Evolutionary conservation across 2,329 filamentous ascomycete species (phyloP).

Genomic region (Ceratocystis harringtonii): DNA sequence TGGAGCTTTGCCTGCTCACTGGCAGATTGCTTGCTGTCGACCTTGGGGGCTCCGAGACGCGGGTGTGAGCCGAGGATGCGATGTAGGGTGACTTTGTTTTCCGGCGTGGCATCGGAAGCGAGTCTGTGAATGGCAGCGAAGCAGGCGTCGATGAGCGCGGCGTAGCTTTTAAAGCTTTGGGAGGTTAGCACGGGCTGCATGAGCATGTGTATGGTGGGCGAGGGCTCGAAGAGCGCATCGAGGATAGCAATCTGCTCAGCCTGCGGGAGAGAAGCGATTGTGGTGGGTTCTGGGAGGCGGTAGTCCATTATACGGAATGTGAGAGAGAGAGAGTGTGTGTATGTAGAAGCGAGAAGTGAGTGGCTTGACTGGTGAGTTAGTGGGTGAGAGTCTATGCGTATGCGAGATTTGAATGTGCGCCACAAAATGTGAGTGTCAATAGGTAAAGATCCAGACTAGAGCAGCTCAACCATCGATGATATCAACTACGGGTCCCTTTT

Average conservation of each 20-base stretch:
- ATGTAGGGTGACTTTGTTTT: conserved; percentile 39
- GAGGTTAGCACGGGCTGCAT: conserved; percentile 50
- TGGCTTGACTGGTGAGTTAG: not conserved
- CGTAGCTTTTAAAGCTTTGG: conserved; percentile 48
- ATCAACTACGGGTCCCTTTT: too few species aligned
- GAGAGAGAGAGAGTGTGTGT: not conserved
- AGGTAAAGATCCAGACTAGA: not conserved
- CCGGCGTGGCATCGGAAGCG: conserved; percentile 38
- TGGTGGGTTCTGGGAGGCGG: conserved; percentile 26
- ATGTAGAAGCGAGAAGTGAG: not conserved
- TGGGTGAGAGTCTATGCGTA: not conserved
- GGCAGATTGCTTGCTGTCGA: conserved; percentile 68
- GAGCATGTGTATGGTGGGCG: conserved; percentile 55
- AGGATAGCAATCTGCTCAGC: conserved; percentile 43
- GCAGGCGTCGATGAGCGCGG: conserved; percentile 51
- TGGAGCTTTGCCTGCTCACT: conserved; percentile 69
- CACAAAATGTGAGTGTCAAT: not conserved
- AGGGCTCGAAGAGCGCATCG: conserved; percentile 76
- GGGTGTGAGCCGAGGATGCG: conserved; percentile 69
- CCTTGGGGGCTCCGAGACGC: conserved; percentile 63
- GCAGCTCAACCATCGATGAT: too few species aligned
- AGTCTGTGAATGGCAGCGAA: conserved; percentile 37
- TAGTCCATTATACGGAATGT: not conserved
- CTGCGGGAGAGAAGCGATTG: conserved; percentile 41
- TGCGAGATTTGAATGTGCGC: too few species aligned